Percentiles rank a stretch among this genome's conserved stretches.
Evolutionary conservation across 768 basidiomycete species (phyloP).

Genomic region (Nidula microcarpa): DNA sequence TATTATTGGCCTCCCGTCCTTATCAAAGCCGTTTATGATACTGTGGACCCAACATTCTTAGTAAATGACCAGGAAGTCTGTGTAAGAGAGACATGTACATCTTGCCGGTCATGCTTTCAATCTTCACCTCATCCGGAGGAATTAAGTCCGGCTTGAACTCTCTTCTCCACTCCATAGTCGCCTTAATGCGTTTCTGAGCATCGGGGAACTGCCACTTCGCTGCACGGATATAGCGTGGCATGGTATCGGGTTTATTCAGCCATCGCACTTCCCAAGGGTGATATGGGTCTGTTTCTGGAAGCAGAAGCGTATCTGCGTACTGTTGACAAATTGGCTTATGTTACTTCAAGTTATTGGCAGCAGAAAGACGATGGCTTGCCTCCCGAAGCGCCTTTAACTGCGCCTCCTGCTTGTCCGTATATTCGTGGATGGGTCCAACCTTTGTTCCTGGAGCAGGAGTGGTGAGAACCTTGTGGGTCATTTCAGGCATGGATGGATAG

Average conservation of each 20-base stretch:
- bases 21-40: constrained; percentile 81
- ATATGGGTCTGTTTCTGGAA: constrained; percentile 71
- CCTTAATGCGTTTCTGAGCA: constrained; percentile 73
- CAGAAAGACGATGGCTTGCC: constrained; percentile 32
- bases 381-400: constrained; percentile 60
- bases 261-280: constrained; percentile 76
- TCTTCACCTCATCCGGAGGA: constrained; percentile 71
- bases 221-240: constrained; percentile 79
- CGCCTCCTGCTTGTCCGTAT: constrained; percentile 58
- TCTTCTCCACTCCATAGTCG: constrained; percentile 80
- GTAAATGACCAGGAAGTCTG: background rate
- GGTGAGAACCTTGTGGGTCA: constrained; percentile 38
- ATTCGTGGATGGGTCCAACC: constrained; percentile 52
- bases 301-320: constrained; percentile 63
- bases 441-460: constrained; percentile 50
- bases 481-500: background rate
- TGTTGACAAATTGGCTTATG: constrained; percentile 20
- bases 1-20: constrained; percentile 81
- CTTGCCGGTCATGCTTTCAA: constrained; percentile 84
- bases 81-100: constrained; percentile 49
- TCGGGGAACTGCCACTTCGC: constrained; percentile 81
- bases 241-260: constrained; percentile 64
- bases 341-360: background rate
- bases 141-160: constrained; percentile 86
- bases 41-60: constrained; percentile 27